Conservation (phyloP, 2,329 filamentous ascomycete genomes). For the Hypoxylon sp. region DNA sequence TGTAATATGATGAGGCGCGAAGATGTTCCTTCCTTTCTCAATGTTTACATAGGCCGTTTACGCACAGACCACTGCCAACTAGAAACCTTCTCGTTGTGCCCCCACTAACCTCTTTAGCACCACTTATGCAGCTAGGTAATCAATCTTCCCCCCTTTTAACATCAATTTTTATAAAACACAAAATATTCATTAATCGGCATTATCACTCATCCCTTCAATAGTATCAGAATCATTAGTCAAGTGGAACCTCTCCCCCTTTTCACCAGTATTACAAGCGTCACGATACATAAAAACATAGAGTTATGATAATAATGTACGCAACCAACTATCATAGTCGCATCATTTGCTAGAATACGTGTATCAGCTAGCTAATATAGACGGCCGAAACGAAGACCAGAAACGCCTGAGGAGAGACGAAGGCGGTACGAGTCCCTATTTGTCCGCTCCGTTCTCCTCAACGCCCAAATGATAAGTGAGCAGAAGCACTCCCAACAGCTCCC, state of each 20-base stretch:
- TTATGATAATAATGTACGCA: background rate
- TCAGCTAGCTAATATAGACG: slow-evolving; percentile 48
- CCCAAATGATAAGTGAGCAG: slow-evolving; percentile 45
- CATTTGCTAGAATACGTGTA: slow-evolving; percentile 43
- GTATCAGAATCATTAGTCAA: background rate
- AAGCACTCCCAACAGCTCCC: slow-evolving; percentile 48
- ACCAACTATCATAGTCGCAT: slow-evolving; percentile 19
- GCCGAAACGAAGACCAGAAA: slow-evolving; percentile 38
- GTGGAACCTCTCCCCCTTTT: background rate
- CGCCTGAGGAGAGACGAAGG: slow-evolving; percentile 37
- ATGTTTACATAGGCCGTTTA: slow-evolving; percentile 53
- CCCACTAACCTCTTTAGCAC: background rate
- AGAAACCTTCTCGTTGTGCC: slow-evolving; percentile 16
- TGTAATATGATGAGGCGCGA: slow-evolving; percentile 52
- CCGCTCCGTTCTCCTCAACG: slow-evolving; percentile 43
- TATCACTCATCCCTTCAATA: background rate
- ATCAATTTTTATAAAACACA: background rate
- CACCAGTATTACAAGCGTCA: background rate
- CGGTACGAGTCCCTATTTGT: slow-evolving; percentile 37
- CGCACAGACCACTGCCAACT: slow-evolving; percentile 47
- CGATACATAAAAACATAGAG: background rate
- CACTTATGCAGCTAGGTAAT: slow-evolving; percentile 2
- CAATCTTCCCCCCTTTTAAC: too few species aligned
- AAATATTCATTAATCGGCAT: slow-evolving; percentile 11
- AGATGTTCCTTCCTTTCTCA: slow-evolving; percentile 46